These are phyloP conservation scores for Sporisorium reilianum DNA, from an alignment of 1,284 basidiomycete genomes.

Conservation along the genomic window DNA sequence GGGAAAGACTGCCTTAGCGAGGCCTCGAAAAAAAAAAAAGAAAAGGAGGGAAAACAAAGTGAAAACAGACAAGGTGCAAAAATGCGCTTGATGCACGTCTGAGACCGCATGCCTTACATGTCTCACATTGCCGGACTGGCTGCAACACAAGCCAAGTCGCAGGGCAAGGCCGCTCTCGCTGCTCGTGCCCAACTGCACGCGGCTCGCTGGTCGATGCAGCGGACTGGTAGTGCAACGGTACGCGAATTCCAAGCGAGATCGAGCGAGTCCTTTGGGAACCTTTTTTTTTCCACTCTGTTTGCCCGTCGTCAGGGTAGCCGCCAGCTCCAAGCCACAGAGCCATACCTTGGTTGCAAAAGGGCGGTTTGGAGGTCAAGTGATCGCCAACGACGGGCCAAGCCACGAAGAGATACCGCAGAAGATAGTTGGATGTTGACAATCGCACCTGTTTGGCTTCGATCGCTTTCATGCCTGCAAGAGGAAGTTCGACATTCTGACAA, in stretches of 20 bases:
- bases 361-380: neutral
- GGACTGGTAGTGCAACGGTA: too few relatives aligned
- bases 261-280: too few relatives aligned
- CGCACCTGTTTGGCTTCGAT: neutral
- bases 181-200: neutral
- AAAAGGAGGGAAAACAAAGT: neutral
- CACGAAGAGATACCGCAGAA: neutral
- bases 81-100: constrained; percentile 18
- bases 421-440: neutral
- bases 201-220: too few relatives aligned
- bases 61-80: neutral
- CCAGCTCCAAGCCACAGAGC: too few relatives aligned
- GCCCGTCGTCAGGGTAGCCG: too few relatives aligned
- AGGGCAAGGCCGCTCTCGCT: neutral
- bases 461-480: constrained; percentile 4
- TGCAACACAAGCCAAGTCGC: neutral
- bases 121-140: constrained; percentile 40
- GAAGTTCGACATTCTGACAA: neutral
- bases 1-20: too few relatives aligned
- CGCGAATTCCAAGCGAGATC: too few relatives aligned
- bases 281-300: too few relatives aligned
- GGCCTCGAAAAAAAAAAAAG: neutral
- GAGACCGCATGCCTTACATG: constrained; percentile 35
- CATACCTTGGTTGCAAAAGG: neutral
- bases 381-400: neutral